Conservation (phyloP, 1,139 yeast species). For the Sugiyamaella sp. region DNA sequence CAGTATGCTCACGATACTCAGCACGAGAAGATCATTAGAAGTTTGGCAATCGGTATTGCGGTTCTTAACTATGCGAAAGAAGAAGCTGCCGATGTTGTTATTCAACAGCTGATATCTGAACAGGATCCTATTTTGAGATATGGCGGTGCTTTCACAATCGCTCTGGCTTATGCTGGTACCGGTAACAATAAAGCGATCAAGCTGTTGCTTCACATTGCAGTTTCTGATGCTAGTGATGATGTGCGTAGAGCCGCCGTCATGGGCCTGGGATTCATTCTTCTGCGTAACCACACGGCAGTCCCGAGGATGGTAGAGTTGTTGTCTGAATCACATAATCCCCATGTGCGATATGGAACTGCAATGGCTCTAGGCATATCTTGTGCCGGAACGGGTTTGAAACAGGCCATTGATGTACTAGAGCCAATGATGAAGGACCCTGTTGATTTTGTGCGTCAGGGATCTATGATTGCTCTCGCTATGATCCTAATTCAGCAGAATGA, state of each 20-base stretch:
- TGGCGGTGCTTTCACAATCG: constrained; percentile 94
- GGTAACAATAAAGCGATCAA: constrained; percentile 88
- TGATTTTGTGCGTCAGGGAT: constrained; percentile 98
- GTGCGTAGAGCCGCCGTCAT: constrained; percentile 96
- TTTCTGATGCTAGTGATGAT: constrained; percentile 94
- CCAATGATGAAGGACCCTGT: constrained; percentile 93
- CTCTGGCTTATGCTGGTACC: constrained; percentile 96
- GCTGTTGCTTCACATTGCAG: constrained; percentile 87
- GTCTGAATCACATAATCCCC: constrained; percentile 95
- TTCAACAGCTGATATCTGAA: constrained; percentile 66
- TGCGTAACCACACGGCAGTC: constrained; percentile 89
- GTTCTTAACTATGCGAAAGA: constrained; percentile 84
- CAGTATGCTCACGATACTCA: constrained; percentile 94
- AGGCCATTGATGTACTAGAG: constrained; percentile 90
- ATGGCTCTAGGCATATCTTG: constrained; percentile 96
- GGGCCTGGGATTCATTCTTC: constrained; percentile 87
- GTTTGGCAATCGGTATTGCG: constrained; percentile 88
- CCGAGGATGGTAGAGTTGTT: constrained; percentile 93
- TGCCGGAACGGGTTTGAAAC: constrained; percentile 88
- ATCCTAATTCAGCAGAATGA: constrained; percentile 93
- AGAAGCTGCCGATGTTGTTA: constrained; percentile 73
- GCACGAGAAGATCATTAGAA: constrained; percentile 93
- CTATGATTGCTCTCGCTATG: constrained; percentile 91
- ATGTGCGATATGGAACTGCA: constrained; percentile 98
- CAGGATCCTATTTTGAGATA: constrained; percentile 88